Percentiles rank a stretch among this genome's conserved stretches.
These are phyloP conservation scores for Warburgia ugandensis DNA, from an alignment of 164 flowering plant genomes.

Conservation along the genomic window DNA sequence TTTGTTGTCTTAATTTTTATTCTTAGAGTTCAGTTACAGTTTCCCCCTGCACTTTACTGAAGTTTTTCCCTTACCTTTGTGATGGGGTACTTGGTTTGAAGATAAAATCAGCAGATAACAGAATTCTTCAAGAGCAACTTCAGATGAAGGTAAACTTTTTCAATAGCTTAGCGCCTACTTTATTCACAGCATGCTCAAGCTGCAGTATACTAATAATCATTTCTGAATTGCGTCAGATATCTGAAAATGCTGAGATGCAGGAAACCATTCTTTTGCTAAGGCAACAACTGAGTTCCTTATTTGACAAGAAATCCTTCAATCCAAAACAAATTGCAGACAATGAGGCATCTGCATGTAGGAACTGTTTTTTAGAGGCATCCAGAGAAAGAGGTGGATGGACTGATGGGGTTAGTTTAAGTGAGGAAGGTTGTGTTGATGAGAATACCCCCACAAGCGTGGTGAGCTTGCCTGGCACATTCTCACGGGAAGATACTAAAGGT, in stretches of 20 bases:
- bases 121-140: slow-evolving; percentile 21
- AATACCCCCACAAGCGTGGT: slow-evolving; percentile 46
- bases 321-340: slow-evolving; percentile 16
- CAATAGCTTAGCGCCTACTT: not conserved
- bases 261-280: slow-evolving; percentile 60
- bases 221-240: slow-evolving; percentile 25
- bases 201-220: slow-evolving; percentile 1
- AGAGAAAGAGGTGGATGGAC: slow-evolving; percentile 17
- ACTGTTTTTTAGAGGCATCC: slow-evolving; percentile 18
- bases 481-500: slow-evolving; percentile 41
- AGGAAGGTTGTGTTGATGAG: slow-evolving; percentile 34
- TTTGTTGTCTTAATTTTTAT: slow-evolving; percentile 24
- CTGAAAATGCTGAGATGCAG: slow-evolving; percentile 75
- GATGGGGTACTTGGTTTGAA: slow-evolving; percentile 17
- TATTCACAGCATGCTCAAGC: not conserved
- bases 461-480: slow-evolving; percentile 41
- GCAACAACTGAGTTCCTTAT: slow-evolving; percentile 45
- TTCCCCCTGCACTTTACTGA: slow-evolving; percentile 7
- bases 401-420: slow-evolving; percentile 19
- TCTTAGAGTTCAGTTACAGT: not conserved
- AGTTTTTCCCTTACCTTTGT: slow-evolving; percentile 8
- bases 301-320: slow-evolving; percentile 22
- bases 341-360: slow-evolving; percentile 8
- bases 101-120: slow-evolving; percentile 58
- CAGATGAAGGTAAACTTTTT: slow-evolving; percentile 45